Conservation (phyloP, 306 rosid species). For the Echinosophora koreensis region DNA sequence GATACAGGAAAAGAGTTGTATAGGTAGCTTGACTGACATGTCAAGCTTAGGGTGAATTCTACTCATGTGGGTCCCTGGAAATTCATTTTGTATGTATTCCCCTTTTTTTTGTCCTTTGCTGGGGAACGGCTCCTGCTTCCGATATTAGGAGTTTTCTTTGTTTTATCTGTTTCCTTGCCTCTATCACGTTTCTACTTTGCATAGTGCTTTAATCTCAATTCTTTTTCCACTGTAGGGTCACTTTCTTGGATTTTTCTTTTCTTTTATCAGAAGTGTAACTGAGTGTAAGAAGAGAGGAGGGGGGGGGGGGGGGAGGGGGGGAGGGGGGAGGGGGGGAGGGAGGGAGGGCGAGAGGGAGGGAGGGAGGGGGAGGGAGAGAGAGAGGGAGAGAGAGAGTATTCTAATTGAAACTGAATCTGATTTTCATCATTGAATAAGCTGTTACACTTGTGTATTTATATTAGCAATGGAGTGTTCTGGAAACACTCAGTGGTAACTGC, state of each 20-base stretch:
- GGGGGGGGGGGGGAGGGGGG: too few species aligned
- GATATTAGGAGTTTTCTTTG: not conserved
- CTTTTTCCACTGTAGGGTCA: too few species aligned
- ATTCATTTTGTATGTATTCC: not conserved
- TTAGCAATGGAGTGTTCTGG: too few species aligned
- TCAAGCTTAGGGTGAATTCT: conserved; percentile 18
- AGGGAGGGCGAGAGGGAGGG: too few species aligned
- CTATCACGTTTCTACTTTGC: not conserved
- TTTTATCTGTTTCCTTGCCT: not conserved
- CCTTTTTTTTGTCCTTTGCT: not conserved
- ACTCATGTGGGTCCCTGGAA: not conserved
- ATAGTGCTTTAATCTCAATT: not conserved
- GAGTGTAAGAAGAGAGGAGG: too few species aligned
- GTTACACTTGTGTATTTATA: too few species aligned
- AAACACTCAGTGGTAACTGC: too few species aligned
- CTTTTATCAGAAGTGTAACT: not conserved
- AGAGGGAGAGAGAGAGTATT: too few species aligned
- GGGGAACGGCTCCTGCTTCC: conserved; percentile 17
- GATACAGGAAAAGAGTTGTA: conserved; percentile 9
- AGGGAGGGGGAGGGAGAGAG: too few species aligned
- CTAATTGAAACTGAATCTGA: too few species aligned
- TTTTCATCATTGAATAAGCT: too few species aligned
- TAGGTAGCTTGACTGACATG: conserved; percentile 11
- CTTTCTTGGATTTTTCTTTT: not conserved
- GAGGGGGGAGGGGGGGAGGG: too few species aligned